Conservation (phyloP, 495 filamentous ascomycete genomes). For the Rhizodiscina lignyota region DNA sequence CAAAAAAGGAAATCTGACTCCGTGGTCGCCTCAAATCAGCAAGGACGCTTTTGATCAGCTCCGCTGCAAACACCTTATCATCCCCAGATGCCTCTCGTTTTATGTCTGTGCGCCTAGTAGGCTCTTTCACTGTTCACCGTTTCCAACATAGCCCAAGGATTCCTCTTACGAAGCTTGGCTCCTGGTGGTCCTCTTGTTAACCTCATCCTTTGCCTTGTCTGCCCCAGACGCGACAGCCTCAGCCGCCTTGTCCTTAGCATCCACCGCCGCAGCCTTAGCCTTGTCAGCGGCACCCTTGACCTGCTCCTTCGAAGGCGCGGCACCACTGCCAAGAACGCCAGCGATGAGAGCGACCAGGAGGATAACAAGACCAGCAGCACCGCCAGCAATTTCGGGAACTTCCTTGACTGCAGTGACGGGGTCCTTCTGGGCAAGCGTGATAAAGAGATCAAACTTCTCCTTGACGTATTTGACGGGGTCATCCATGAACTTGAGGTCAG, state of each 20-base stretch:
- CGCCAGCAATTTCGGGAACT: constrained; percentile 79
- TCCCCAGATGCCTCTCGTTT: no score
- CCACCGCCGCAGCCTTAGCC: constrained; percentile 53
- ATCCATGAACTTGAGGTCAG: constrained; percentile 76
- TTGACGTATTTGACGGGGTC: constrained; percentile 78
- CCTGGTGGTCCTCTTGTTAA: constrained; percentile 46
- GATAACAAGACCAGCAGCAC: constrained; percentile 42
- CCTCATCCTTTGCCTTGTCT: constrained; percentile 29
- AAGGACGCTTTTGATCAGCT: no score
- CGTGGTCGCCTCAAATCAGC: not conserved
- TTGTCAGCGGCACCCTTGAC: constrained; percentile 45
- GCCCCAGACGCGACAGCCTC: constrained; percentile 48
- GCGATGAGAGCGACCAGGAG: constrained; percentile 54
- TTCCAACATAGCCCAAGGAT: no score
- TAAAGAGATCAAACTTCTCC: constrained; percentile 83
- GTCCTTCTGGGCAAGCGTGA: constrained; percentile 69
- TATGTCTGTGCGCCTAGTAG: no score
- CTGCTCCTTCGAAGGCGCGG: constrained; percentile 34
- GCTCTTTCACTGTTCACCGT: no score
- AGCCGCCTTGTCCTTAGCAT: constrained; percentile 64
- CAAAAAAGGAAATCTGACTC: not conserved
- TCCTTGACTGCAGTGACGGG: constrained; percentile 82
- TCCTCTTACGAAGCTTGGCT: no score
- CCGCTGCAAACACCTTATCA: no score
- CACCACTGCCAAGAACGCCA: constrained; percentile 35